phyloP scores from a whole-genome alignment of 2,329 filamentous ascomycete genomes.

The Sporothrix inflata region DNA sequence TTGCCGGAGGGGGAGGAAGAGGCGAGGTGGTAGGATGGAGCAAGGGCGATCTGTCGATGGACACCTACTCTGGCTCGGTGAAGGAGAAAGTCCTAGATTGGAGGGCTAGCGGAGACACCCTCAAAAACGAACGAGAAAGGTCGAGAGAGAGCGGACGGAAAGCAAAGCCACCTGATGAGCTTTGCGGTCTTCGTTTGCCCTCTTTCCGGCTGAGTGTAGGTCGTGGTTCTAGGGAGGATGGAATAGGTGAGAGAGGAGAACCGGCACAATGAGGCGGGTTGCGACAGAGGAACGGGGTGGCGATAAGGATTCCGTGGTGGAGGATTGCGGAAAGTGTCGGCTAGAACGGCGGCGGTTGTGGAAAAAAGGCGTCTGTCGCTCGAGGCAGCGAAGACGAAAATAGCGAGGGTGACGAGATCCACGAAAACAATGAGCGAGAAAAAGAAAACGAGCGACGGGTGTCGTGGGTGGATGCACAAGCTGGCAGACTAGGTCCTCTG shows the following conservation, averaged over 20 bases:
- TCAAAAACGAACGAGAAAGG: conserved; percentile 17
- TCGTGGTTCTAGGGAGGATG: conserved; percentile 55
- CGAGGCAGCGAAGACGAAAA: conserved; percentile 13
- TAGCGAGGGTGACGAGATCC: neutral
- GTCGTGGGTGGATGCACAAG: conserved; percentile 5
- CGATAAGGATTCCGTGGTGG: conserved; percentile 56
- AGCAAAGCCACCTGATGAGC: conserved; percentile 3
- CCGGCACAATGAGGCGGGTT: conserved; percentile 50
- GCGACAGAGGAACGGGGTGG: conserved; percentile 50
- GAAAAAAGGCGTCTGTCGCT: conserved; percentile 1
- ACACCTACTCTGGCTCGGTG: neutral
- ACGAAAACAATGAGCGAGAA: conserved; percentile 3
- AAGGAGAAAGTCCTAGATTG: neutral
- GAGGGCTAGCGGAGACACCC: neutral
- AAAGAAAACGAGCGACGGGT: conserved; percentile 5
- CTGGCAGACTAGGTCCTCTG: neutral
- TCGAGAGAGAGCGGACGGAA: conserved; percentile 27
- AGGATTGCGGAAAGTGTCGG: conserved; percentile 39
- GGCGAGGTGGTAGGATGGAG: conserved; percentile 33
- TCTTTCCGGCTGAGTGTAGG: conserved; percentile 28
- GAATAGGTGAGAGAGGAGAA: conserved; percentile 51
- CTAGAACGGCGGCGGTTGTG: neutral
- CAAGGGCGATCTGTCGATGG: neutral
- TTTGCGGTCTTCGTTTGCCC: conserved; percentile 15
- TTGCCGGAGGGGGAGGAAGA: conserved; percentile 35